These are phyloP conservation scores for Sporothrix euskadiensis DNA, from an alignment of 2,329 filamentous ascomycete genomes.

Conservation along the genomic window DNA sequence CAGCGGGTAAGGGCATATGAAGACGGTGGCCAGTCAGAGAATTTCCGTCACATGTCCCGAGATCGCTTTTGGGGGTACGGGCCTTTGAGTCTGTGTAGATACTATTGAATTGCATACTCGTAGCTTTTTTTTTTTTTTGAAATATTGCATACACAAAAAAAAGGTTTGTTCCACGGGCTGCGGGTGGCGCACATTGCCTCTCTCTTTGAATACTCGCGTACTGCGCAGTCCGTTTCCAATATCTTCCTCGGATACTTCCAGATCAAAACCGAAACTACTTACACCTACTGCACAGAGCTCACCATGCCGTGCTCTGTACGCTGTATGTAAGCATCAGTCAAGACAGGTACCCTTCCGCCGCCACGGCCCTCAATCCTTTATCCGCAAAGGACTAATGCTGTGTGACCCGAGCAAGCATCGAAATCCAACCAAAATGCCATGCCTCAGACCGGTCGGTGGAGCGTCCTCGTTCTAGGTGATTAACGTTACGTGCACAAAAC, in stretches of 20 bases:
- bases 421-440: neutral
- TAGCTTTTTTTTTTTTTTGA: neutral
- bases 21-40: neutral
- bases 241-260: neutral
- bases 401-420: neutral
- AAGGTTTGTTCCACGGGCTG: neutral
- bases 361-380: neutral
- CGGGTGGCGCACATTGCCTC: neutral
- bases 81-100: neutral
- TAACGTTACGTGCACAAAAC: neutral
- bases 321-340: slow-evolving; percentile 22
- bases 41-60: neutral
- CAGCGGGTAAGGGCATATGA: neutral
- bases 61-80: neutral
- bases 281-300: neutral
- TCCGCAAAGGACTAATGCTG: slow-evolving; percentile 2
- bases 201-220: neutral
- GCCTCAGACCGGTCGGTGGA: neutral
- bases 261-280: neutral
- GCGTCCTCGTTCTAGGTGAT: neutral
- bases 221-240: neutral
- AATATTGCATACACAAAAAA: neutral
- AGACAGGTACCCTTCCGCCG: neutral
- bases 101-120: neutral
- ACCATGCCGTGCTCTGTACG: neutral